Evolutionary conservation across 352 stramenopile species (phyloP).

Genomic region (Pythium insidiosum): DNA sequence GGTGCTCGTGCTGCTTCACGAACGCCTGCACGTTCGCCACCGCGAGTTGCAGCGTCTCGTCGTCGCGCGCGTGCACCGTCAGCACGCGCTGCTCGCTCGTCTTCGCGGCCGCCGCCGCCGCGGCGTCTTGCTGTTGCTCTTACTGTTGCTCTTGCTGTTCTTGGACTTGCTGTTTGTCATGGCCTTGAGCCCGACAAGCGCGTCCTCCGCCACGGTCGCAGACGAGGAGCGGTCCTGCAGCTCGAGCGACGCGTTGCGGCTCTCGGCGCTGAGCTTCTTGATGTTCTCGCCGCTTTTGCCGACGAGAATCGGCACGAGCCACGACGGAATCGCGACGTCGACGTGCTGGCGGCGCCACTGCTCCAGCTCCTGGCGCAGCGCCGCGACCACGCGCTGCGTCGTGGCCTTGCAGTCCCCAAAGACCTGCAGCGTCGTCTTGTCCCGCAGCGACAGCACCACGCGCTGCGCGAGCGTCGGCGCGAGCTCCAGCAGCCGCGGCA

Average conservation of each 20-base stretch:
- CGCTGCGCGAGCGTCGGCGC: slow-evolving; percentile 42
- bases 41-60: slow-evolving; percentile 50
- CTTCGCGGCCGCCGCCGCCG: no score
- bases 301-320: slow-evolving; percentile 60
- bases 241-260: slow-evolving; percentile 45
- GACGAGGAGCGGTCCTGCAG: slow-evolving; percentile 7
- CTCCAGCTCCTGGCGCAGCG: slow-evolving; percentile 38
- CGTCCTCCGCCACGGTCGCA: no score
- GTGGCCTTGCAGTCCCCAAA: slow-evolving; percentile 58
- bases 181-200: no score
- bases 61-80: slow-evolving; percentile 58
- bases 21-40: slow-evolving; percentile 47
- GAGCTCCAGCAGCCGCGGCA: slow-evolving; percentile 56
- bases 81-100: slow-evolving; percentile 40
- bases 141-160: slow-evolving; percentile 15
- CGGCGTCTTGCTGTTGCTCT: no score
- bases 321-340: slow-evolving; percentile 46
- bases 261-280: slow-evolving; percentile 56
- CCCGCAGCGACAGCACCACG: slow-evolving; percentile 52
- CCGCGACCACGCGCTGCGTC: slow-evolving; percentile 28
- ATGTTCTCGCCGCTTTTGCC: slow-evolving; percentile 76
- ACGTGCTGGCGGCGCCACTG: slow-evolving; percentile 64
- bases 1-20: slow-evolving; percentile 38
- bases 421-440: slow-evolving; percentile 47
- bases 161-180: no score